phyloP scores from a whole-genome alignment of 345 rosid species.

The Dimocarpus longan region DNA sequence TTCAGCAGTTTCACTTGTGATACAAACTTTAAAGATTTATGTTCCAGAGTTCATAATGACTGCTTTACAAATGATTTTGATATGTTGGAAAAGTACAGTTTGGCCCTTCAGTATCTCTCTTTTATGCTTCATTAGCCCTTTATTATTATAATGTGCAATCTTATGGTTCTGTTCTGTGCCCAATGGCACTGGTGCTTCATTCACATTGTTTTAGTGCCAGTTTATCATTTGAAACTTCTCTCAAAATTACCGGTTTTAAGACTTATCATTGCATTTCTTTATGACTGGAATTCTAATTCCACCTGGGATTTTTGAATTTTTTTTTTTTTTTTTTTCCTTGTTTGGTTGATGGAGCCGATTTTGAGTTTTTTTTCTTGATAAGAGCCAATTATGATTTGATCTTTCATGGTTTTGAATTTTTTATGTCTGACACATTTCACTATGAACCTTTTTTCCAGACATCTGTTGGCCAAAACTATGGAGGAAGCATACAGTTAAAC shows the following conservation, averaged over 20 bases:
- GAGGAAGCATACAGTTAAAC: conserved; percentile 60
- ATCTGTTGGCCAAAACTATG: conserved; percentile 64
- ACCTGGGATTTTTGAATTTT: background rate
- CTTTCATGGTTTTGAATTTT: conserved; percentile 6
- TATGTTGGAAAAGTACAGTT: background rate
- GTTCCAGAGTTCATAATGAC: background rate
- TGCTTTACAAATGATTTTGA: background rate
- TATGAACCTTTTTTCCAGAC: conserved; percentile 41
- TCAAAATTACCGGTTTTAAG: background rate
- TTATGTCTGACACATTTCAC: conserved; percentile 16
- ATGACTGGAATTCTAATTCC: background rate
- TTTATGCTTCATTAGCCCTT: background rate
- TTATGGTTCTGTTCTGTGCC: background rate
- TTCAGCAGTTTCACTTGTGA: background rate
- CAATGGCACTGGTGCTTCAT: background rate
- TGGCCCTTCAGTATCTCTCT: background rate
- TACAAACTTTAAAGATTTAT: background rate
- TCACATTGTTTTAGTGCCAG: background rate
- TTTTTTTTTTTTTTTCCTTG: background rate
- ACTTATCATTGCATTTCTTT: background rate
- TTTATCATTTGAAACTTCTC: background rate
- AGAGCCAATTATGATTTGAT: conserved; percentile 2
- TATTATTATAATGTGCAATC: background rate
- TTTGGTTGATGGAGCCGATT: background rate
- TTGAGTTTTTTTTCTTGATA: background rate